Evolutionary conservation across 2,329 filamentous ascomycete genomes (phyloP), one percentile per base, ranked within the genome.

Genomic region (Nakataea oryzae): DNA sequence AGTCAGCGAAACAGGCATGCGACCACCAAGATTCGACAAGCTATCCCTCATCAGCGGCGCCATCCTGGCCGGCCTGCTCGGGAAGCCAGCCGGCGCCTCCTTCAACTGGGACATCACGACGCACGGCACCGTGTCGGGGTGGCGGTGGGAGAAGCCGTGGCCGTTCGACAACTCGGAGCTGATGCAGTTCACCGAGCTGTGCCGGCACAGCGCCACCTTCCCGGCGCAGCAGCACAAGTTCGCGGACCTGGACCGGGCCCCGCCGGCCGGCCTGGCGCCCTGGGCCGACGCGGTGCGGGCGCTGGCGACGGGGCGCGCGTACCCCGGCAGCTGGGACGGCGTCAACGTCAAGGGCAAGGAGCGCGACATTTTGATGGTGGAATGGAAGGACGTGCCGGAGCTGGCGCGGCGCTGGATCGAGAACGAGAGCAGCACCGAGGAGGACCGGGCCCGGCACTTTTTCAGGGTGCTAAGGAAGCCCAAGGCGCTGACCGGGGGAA

Each of bases 261-360:
- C 50, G 3, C 66, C 65, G 1, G 70, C 68, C 0, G 69, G 69
- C 0, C 64, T 73, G 2, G 63, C 66, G 3, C 71, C 70, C 0
- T 73, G 69, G 68, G 63, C 64, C 27, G 64, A 66, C 7, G 70
- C 65, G 4, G 67, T 73, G 21, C 65, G 69, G 32, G 65, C 63
- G 29, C 70, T 70, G 58, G 63, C 72, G 56, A 63, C 64, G 3
- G 64, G 67, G 2, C 62, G 68, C 28, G 65, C 67, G 2, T 74
- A 76, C 66, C 71, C 73, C 0, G 77, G 77, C 8, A 74, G 71
- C 17, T 79, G 76, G 76, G 69, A 71, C 34, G 77, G 77, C 17
- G 69, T 74, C 30, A 77, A 78, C 64, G 70, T 72, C 54, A 74
- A 76, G 63, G 76, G 73, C 17, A 62, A 66, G 13, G 67, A 74